Evolutionary conservation across 169 alveolate species (phyloP).

Genomic region (Eimeria tenella): DNA sequence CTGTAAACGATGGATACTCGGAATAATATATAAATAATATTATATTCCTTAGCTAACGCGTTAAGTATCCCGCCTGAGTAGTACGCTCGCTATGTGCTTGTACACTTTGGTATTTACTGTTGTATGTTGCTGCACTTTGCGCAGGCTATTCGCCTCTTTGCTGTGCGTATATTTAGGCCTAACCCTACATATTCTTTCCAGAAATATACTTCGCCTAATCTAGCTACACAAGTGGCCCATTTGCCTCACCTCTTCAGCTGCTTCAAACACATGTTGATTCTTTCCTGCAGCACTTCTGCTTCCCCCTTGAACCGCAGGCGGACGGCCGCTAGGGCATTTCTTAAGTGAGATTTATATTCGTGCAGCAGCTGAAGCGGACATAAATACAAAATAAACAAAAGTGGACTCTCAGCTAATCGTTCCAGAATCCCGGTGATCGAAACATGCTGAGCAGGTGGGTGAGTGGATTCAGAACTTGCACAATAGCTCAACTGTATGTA

Average conservation of each 20-base stretch:
- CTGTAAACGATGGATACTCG: too few relatives aligned
- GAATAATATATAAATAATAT: too few relatives aligned
- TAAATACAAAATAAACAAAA: background rate
- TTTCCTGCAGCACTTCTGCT: constrained; percentile 22
- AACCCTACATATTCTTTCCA: background rate
- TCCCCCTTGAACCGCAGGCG: background rate
- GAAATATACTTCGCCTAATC: background rate
- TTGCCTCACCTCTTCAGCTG: constrained; percentile 20
- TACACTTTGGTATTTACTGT: background rate
- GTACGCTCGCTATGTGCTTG: background rate
- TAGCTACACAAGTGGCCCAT: too few relatives aligned
- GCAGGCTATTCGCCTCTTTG: too few relatives aligned
- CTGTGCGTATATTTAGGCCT: background rate
- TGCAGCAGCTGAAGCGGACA: constrained; percentile 26
- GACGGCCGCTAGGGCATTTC: background rate
- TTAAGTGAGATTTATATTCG: constrained; percentile 1
- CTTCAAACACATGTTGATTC: background rate
- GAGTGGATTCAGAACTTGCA: too few relatives aligned
- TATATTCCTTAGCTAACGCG: too few relatives aligned
- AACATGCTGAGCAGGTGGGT: too few relatives aligned
- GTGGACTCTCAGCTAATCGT: too few relatives aligned
- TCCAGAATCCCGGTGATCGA: too few relatives aligned
- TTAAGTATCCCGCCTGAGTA: too few relatives aligned
- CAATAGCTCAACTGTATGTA: too few relatives aligned
- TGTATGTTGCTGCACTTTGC: background rate